A percentile compares a stretch with the other conserved stretches of the same genome.
Conservation (phyloP, 1,284 basidiomycete genomes). For the Tylopilus orsonianus region DNA sequence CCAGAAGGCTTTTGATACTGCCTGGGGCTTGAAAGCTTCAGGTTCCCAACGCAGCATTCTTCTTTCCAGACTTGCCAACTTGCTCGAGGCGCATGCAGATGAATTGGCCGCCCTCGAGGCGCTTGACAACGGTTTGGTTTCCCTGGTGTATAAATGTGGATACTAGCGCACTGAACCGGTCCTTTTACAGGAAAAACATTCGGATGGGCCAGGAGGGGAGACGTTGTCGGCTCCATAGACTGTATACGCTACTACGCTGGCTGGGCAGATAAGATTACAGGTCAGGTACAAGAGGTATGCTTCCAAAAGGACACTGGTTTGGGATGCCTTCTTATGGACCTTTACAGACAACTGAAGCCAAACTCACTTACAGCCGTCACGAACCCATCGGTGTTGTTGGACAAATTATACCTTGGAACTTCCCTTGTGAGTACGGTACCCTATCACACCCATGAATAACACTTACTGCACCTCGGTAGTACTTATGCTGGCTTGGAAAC, state of each 20-base stretch:
- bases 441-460: not conserved
- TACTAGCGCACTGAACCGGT: not conserved
- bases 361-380: conserved; percentile 81
- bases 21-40: conserved; percentile 55
- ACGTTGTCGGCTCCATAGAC: conserved; percentile 68
- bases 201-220: conserved; percentile 67
- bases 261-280: conserved; percentile 87
- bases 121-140: conserved; percentile 46
- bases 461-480: conserved; percentile 37
- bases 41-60: conserved; percentile 53
- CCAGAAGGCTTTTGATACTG: conserved; percentile 63
- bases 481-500: conserved; percentile 79
- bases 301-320: too few relatives aligned
- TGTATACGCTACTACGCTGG: conserved; percentile 75
- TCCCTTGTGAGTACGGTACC: conserved; percentile 48
- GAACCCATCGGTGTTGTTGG: conserved; percentile 92
- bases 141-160: not conserved
- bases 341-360: conserved; percentile 58
- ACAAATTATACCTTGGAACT: conserved; percentile 85
- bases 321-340: not conserved
- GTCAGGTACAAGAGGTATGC: conserved; percentile 70
- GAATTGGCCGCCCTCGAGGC: conserved; percentile 62
- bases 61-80: conserved; percentile 53
- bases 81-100: conserved; percentile 61
- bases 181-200: conserved; percentile 67